A percentile compares a stretch with the other conserved stretches of the same genome.
Conservation (phyloP, 257 asterid species). For the Henckelia pumila region DNA sequence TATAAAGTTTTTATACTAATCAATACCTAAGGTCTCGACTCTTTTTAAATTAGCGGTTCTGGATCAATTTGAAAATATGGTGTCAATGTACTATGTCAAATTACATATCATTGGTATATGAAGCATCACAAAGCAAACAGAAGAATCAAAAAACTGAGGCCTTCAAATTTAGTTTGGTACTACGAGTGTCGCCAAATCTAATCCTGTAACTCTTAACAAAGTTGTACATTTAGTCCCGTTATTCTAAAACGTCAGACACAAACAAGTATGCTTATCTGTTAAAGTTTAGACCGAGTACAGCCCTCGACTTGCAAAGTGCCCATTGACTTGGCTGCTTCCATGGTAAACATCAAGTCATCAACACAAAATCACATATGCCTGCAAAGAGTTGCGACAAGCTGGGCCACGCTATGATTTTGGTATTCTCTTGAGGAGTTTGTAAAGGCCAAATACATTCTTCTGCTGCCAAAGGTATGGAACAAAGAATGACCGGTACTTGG, state of each 20-base stretch:
- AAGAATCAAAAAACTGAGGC: too few relatives aligned
- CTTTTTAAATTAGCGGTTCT: too few relatives aligned
- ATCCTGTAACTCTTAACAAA: not conserved
- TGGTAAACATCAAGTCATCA: not conserved
- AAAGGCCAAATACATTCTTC: conserved; percentile 81
- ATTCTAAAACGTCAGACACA: not conserved
- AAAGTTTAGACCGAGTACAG: not conserved
- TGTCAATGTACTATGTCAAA: too few relatives aligned
- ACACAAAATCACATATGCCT: not conserved
- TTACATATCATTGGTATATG: too few relatives aligned
- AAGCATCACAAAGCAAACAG: too few relatives aligned
- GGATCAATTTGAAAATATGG: too few relatives aligned
- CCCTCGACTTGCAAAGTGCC: not conserved
- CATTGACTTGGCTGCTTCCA: not conserved
- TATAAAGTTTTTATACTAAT: too few relatives aligned
- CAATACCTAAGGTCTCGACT: too few relatives aligned
- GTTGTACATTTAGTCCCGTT: not conserved
- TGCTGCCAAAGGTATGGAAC: conserved; percentile 84
- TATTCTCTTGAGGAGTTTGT: conserved; percentile 75
- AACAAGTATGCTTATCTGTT: not conserved
- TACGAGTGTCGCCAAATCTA: not conserved
- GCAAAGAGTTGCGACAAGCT: conserved; percentile 3
- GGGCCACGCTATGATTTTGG: conserved; percentile 38
- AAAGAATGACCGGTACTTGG: conserved; percentile 80
- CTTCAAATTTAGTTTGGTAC: not conserved